Conservation (phyloP, 371 early-diverging fungal species). For the Apophysomyces elegans region DNA sequence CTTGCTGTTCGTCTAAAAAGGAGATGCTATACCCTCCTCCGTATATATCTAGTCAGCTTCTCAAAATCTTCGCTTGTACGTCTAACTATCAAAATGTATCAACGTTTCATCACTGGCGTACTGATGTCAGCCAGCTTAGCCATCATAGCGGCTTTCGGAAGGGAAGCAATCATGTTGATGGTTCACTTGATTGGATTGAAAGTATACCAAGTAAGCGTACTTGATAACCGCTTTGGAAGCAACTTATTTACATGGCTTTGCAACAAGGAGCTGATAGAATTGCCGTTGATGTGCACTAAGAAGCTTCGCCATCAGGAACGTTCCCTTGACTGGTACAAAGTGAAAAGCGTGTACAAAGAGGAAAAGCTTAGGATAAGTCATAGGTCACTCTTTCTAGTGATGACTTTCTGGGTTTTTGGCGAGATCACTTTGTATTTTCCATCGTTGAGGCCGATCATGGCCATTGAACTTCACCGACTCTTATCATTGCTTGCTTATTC, state of each 20-base stretch:
- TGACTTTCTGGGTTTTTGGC: neutral
- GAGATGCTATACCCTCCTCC: too few species aligned
- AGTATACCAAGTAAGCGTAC: conserved; percentile 26
- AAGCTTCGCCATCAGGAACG: conserved; percentile 4
- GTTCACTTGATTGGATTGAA: conserved; percentile 21
- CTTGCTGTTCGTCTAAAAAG: too few species aligned
- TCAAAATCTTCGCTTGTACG: neutral
- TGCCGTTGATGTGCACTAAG: neutral
- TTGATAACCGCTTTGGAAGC: too few species aligned
- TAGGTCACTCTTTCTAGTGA: neutral
- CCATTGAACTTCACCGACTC: conserved; percentile 2
- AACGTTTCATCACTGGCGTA: neutral
- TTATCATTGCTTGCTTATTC: conserved; percentile 1
- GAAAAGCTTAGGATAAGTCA: neutral
- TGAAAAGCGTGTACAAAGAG: neutral
- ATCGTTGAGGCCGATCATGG: neutral
- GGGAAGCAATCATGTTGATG: neutral
- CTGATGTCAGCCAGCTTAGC: neutral
- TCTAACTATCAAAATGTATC: neutral
- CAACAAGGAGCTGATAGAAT: conserved; percentile 13
- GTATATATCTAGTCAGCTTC: too few species aligned
- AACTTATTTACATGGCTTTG: too few species aligned
- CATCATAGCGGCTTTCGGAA: neutral
- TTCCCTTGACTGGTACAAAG: neutral
- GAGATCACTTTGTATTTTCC: neutral